These are phyloP conservation scores for Asterionellopsis glacialis DNA, from an alignment of 108 stramenopile genomes.

Conservation along the genomic window DNA sequence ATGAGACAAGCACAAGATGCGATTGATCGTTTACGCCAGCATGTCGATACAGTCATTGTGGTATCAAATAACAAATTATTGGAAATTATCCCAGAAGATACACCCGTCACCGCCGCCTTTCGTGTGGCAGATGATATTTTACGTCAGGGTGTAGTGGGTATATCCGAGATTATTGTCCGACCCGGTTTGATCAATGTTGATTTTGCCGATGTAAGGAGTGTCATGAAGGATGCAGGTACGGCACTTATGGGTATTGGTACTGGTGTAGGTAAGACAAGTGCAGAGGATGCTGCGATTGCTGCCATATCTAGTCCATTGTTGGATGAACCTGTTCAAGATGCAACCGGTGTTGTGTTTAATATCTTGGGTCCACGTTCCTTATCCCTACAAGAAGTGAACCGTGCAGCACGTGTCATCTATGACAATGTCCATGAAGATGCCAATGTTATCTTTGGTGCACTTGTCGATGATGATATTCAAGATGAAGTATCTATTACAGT, in stretches of 20 bases:
- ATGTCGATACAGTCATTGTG: slow-evolving; percentile 92
- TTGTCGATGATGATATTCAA: slow-evolving; percentile 86
- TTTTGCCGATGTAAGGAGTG: slow-evolving; percentile 89
- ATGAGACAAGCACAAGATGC: slow-evolving; percentile 84
- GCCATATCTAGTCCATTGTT: slow-evolving; percentile 87
- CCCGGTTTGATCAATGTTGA: slow-evolving; percentile 92
- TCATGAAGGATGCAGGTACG: slow-evolving; percentile 91
- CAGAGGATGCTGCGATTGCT: slow-evolving; percentile 86
- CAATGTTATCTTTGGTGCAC: slow-evolving; percentile 92
- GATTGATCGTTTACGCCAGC: slow-evolving; percentile 59
- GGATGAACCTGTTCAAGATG: slow-evolving; percentile 85
- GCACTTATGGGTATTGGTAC: slow-evolving; percentile 92
- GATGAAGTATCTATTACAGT: slow-evolving; percentile 89
- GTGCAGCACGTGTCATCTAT: slow-evolving; percentile 88
- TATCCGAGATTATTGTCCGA: slow-evolving; percentile 88
- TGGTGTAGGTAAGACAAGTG: slow-evolving; percentile 76
- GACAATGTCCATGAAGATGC: slow-evolving; percentile 89
- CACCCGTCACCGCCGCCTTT: slow-evolving; percentile 84
- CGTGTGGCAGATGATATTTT: slow-evolving; percentile 90
- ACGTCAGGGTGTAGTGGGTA: slow-evolving; percentile 89
- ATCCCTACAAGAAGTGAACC: slow-evolving; percentile 88
- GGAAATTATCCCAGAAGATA: slow-evolving; percentile 90
- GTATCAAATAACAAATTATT: slow-evolving; percentile 91
- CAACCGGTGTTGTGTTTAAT: slow-evolving; percentile 90
- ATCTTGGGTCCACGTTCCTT: slow-evolving; percentile 83